These are phyloP conservation scores for Ophiostoma ips DNA, from an alignment of 2,329 filamentous ascomycete genomes.

Conservation along the genomic window DNA sequence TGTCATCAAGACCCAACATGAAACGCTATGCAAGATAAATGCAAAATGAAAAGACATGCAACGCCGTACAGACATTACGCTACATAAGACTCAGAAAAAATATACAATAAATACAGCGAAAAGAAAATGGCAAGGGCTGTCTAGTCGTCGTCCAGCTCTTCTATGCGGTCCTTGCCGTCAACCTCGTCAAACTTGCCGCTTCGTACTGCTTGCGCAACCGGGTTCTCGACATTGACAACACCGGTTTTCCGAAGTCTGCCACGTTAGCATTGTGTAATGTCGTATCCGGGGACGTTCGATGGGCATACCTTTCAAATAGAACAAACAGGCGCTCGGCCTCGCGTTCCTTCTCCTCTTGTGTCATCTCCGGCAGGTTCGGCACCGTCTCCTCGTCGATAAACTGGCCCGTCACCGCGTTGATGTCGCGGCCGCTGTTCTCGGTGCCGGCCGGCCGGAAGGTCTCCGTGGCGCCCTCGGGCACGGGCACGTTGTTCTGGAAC, in stretches of 20 bases:
- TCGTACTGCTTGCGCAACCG: constrained; percentile 53
- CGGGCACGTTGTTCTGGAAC: constrained; percentile 65
- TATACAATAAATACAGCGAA: too few relatives aligned
- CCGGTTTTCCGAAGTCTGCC: constrained; percentile 55
- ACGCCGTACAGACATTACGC: too few relatives aligned
- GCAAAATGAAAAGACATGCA: too few relatives aligned
- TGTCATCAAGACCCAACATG: too few relatives aligned
- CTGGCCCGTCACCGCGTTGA: constrained; percentile 85
- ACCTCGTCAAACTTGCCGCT: constrained; percentile 61
- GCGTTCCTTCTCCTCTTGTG: constrained; percentile 75
- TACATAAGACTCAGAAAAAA: too few relatives aligned
- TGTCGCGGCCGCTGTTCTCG: constrained; percentile 17
- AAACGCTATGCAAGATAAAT: too few relatives aligned
- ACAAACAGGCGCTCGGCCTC: constrained; percentile 86
- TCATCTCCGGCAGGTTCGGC: constrained; percentile 58
- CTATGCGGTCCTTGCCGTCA: constrained; percentile 38
- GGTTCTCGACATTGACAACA: constrained; percentile 65
- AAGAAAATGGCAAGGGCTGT: too few relatives aligned
- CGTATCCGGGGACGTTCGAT: too few relatives aligned
- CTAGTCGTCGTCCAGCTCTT: constrained; percentile 24
- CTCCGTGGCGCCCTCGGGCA: constrained; percentile 44
- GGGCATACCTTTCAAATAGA: constrained; percentile 62
- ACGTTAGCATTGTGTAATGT: constrained; percentile 1
- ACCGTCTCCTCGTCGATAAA: constrained; percentile 53
- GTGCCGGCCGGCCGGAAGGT: constrained; percentile 8